Base-by-base conservation (phyloP, 208 protist species). In the Wallacemonas rigidus region DNA sequence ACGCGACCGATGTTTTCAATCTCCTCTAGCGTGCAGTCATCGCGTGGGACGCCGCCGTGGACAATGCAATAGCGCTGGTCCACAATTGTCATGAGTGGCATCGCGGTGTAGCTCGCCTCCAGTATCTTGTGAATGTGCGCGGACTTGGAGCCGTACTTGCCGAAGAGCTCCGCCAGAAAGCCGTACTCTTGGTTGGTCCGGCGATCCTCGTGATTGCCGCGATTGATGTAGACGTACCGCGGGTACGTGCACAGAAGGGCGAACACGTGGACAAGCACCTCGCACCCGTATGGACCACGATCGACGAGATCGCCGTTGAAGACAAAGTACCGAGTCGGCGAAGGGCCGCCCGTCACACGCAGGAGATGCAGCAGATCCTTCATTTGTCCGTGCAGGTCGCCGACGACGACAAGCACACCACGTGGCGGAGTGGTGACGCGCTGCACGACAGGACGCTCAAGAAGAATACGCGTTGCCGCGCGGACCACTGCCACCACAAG, bases 251-350 rank as follows among this genome's bases (percentile, higher is more conserved):
- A 89, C 48, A 97, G 80, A 14, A 97, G 74, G 7, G 88, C 82
- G 70, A 91, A 92, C 62, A 98, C 82, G 72, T 81, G 74, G 12
- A 92, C 65, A 55, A 96, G 77, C 17, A 92, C 83, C 86, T 99
- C 99, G 44, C 99, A 88, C 11, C 88, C 95, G 71, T 99, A 98
- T 58, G 98, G 92, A 26, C 99, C 99, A 77, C 99, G 95, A 79
- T 99, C 99, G 43, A 99, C 98, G 80, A 99, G 99, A 77, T 99
- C 98, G 41, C 98, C 99, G 40, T 99, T 95, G 83, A 99, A 99
- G 14, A 99, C 81, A 65, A 88, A 99, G 76, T 75, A 88, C 7
- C 86, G 82, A 14, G 78, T 72, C 9, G 81, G 76, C 4, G 71
- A 79, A n/a, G 90, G 87, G 8, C 71, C n/a, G 11, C 90, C 90